Percentiles rank a stretch among this genome's conserved stretches.
These are phyloP conservation scores for Phycomyces blakesleeanus DNA, from an alignment of 192 early-diverging fungal species.

Conservation along the genomic window DNA sequence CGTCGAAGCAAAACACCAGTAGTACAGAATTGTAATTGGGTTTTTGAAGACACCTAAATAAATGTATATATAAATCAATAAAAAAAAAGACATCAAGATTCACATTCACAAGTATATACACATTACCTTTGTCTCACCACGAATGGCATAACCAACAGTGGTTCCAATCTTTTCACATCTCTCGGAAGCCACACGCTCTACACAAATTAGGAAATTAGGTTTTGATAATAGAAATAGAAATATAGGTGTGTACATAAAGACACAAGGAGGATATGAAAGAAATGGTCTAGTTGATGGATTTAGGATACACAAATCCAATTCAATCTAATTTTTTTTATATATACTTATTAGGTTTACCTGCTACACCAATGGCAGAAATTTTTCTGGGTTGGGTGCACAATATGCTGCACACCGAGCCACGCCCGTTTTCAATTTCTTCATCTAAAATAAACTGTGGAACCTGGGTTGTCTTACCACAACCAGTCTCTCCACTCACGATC, in stretches of 20 bases:
- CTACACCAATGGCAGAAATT: constrained; percentile 32
- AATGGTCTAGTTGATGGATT: too few species aligned
- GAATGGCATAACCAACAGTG: constrained; percentile 35
- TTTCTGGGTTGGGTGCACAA: constrained; percentile 61
- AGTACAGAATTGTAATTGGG: constrained; percentile 27
- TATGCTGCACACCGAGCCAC: constrained; percentile 48
- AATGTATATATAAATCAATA: neutral
- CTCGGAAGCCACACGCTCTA: constrained; percentile 35
- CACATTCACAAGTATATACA: neutral
- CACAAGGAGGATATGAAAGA: too few species aligned
- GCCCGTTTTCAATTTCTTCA: constrained; percentile 40
- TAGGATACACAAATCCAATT: too few species aligned
- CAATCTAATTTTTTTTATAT: too few species aligned
- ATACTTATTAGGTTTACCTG: too few species aligned
- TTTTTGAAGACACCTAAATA: constrained; percentile 5
- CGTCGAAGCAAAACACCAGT: constrained; percentile 70
- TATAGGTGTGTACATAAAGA: too few species aligned
- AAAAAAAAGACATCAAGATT: neutral
- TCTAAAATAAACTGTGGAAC: constrained; percentile 81
- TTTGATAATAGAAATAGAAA: too few species aligned
- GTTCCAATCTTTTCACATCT: constrained; percentile 29
- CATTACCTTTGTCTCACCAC: constrained; percentile 31
- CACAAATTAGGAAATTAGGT: constrained; percentile 47
- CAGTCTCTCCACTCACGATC: constrained; percentile 77
- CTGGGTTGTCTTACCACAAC: constrained; percentile 73